Evolutionary conservation across 257 asterid genomes (phyloP).

Genomic region (Buddleja alternifolia): DNA sequence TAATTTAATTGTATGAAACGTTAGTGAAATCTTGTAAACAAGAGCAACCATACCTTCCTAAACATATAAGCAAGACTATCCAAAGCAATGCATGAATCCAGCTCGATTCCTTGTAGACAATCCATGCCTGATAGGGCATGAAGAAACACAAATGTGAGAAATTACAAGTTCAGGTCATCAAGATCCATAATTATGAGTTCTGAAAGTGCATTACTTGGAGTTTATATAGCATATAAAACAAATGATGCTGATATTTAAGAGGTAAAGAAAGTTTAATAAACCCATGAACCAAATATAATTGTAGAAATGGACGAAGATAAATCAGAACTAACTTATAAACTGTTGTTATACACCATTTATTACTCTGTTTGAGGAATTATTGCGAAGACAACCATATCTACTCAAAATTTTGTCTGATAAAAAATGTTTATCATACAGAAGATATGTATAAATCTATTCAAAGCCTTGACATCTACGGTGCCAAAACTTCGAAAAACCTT

Average conservation of each 20-base stretch:
- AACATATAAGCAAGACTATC: slow-evolving; percentile 62
- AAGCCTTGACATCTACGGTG: slow-evolving; percentile 3
- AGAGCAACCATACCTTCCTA: slow-evolving; percentile 64
- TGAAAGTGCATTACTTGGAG: background rate
- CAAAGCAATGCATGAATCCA: slow-evolving; percentile 65
- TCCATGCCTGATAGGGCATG: slow-evolving; percentile 63
- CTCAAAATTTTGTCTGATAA: background rate
- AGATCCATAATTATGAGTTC: background rate
- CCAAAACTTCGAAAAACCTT: background rate
- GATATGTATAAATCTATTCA: background rate
- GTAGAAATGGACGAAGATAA: background rate
- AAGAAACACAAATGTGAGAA: slow-evolving; percentile 26
- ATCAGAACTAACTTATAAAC: background rate
- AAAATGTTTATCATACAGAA: background rate
- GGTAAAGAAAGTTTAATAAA: background rate
- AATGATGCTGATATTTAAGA: background rate
- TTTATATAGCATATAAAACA: background rate
- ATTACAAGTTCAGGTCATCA: slow-evolving; percentile 10
- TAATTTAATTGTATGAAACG: background rate
- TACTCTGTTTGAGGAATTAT: background rate
- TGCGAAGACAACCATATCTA: background rate
- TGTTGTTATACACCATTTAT: background rate
- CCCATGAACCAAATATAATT: background rate
- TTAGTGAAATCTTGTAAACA: background rate
- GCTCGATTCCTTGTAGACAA: slow-evolving; percentile 67